Conservation (phyloP, 116 monocot species). For the Iris pallida region DNA sequence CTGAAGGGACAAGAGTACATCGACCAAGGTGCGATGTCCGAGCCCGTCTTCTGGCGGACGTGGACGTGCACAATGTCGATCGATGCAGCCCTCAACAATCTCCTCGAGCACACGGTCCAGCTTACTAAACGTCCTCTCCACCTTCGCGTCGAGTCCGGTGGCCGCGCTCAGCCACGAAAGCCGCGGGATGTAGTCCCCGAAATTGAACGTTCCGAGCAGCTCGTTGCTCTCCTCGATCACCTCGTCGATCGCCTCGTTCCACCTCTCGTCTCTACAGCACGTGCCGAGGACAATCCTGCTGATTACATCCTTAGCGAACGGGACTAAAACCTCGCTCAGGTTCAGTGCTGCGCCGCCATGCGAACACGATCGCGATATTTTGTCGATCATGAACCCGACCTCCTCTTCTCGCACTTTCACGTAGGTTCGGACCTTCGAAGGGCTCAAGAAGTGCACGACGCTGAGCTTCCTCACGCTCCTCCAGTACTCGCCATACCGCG, state of each 20-base stretch:
- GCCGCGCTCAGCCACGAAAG: slow-evolving; percentile 6
- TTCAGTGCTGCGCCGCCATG: background rate
- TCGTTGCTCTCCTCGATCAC: background rate
- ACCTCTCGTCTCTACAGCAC: background rate
- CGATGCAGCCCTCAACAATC: slow-evolving; percentile 9
- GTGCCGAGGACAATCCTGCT: background rate
- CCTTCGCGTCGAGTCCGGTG: background rate
- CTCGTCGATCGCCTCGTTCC: background rate
- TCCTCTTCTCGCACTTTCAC: no score
- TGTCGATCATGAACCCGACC: no score
- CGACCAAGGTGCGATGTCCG: slow-evolving; percentile 5
- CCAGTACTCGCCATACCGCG: no score
- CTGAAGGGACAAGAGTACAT: slow-evolving; percentile 13
- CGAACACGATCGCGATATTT: no score
- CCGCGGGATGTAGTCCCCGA: slow-evolving; percentile 15
- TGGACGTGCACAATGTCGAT: no score
- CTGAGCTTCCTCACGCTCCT: no score
- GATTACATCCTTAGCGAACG: background rate
- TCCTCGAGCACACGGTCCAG: slow-evolving; percentile 9
- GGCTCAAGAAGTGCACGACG: no score
- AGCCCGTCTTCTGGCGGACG: no score
- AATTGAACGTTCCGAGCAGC: background rate
- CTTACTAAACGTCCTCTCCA: background rate
- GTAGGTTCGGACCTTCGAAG: no score
- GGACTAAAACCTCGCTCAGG: background rate